Percentiles rank a stretch among this genome's conserved stretches.
Evolutionary conservation across 169 alveolate genomes (phyloP).

Genomic region (Cryptosporidium canis): DNA sequence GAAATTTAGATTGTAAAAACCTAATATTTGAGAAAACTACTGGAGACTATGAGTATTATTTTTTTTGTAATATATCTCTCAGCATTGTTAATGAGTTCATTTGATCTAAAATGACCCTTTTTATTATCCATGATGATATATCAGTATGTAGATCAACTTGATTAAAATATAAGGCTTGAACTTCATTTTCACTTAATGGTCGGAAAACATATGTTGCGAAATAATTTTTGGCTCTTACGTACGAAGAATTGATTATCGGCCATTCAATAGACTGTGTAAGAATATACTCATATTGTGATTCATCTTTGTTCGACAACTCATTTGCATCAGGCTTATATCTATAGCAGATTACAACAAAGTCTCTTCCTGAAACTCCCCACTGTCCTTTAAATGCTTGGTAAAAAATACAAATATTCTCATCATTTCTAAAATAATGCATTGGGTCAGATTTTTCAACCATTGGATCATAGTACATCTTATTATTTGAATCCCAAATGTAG

Average conservation of each 20-base stretch:
- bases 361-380: constrained; percentile 74
- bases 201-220: constrained; percentile 71
- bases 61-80: constrained; percentile 58
- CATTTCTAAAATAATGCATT: constrained; percentile 46
- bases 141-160: constrained; percentile 70
- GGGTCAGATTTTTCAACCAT: constrained; percentile 70
- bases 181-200: constrained; percentile 32
- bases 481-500: constrained; percentile 64
- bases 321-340: constrained; percentile 40
- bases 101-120: constrained; percentile 70
- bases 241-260: constrained; percentile 53
- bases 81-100: constrained; percentile 69
- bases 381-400: constrained; percentile 72
- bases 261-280: constrained; percentile 69
- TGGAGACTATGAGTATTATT: not conserved
- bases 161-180: constrained; percentile 37
- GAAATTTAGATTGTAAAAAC: not conserved
- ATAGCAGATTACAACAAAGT: constrained; percentile 67
- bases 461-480: constrained; percentile 62
- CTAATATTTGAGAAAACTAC: not conserved
- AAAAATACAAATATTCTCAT: constrained; percentile 51
- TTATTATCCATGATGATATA: constrained; percentile 65
- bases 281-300: constrained; percentile 44
- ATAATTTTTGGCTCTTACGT: constrained; percentile 64
- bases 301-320: not conserved